phyloP scores from a whole-genome alignment of 2,329 filamentous ascomycete genomes.

The Aspergillus tubingensis region DNA sequence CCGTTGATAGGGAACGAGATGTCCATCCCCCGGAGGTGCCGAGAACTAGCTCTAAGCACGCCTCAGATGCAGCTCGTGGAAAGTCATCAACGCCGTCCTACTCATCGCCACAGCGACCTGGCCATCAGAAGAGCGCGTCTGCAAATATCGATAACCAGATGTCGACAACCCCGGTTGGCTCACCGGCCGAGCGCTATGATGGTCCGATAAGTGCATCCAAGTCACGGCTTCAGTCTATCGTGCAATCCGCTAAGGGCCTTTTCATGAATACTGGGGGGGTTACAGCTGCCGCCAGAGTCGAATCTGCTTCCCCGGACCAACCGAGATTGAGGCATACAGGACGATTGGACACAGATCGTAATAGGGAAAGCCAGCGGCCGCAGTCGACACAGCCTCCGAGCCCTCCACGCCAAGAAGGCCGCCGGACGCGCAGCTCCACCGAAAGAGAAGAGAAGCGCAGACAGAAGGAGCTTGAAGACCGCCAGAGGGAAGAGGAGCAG shows the following conservation, averaged over 20 bases:
- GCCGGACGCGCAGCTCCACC: constrained; percentile 60
- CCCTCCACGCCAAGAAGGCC: constrained; percentile 39
- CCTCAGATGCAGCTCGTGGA: constrained; percentile 50
- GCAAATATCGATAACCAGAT: constrained; percentile 55
- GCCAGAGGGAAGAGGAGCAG: constrained; percentile 40
- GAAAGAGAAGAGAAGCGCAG: constrained; percentile 54
- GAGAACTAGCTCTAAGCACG: constrained; percentile 18
- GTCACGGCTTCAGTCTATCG: constrained; percentile 84
- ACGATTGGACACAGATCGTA: constrained; percentile 28
- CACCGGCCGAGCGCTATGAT: constrained; percentile 61
- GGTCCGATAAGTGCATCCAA: constrained; percentile 90
- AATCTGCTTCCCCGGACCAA: constrained; percentile 51
- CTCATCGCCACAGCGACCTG: constrained; percentile 51
- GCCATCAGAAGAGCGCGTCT: constrained; percentile 63
- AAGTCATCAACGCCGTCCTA: constrained; percentile 68
- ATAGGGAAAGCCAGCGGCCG: constrained; percentile 19
- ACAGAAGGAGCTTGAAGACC: constrained; percentile 35
- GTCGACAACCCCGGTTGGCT: constrained; percentile 60
- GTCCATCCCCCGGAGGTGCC: constrained; percentile 18
- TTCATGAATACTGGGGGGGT: constrained; percentile 71
- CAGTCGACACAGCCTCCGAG: constrained; percentile 29
- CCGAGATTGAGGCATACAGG: constrained; percentile 32
- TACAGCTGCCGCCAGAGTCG: constrained; percentile 60
- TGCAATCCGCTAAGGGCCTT: constrained; percentile 83
- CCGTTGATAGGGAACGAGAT: constrained; percentile 10